Base-by-base conservation (phyloP, 805 yeast species). In the Hemisphaericaspora nanyangensis region DNA sequence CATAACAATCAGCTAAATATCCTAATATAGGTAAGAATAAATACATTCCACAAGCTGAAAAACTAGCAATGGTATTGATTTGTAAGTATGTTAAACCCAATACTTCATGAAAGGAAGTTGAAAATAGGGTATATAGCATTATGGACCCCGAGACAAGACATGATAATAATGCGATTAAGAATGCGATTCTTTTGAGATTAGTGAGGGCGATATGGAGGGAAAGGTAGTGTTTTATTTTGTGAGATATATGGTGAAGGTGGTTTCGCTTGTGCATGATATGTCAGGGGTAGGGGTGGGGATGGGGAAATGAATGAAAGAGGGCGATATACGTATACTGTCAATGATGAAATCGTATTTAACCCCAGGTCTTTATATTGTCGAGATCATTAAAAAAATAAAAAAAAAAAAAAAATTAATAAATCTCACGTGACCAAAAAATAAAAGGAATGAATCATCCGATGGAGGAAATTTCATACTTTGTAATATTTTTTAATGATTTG, bases 71-170 rank as follows among this genome's bases (percentile, higher is more conserved):
- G 40, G 79, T 60, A 61, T 91, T 93, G 56, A 75, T 69, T 36
- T 70, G 61, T 38, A 85, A 66, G 47, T 87, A 87, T 1, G 80
- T 60, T 51, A 84, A 80, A 3, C 77, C 74, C 34, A 84, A 63
- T n/a, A 65, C 56, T 10, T 63, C 55, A 42, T 79, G 80, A 56
- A 93, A 77, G 12, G 81, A 76, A 15, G 83, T 75, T 5, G 95
- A 77, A 60, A 82, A 90, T 29, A 91, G 65, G 7, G 96, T 82
- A 56, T 89, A 87, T 16, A 90, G 71, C 43, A 87, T 71, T 37
- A 91, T 84, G 4, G 95, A 85, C 0, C 96, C 97, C 17, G 88
- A 80, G 34, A 82, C 73, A 2, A 88, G 66, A 60, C 96, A 85
- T 37, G 86, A 72, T 12, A 73, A 27, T 29, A 85, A 58, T 2